These are phyloP conservation scores for Skeletonema costatum DNA, from an alignment of 108 stramenopile species.

Conservation along the genomic window DNA sequence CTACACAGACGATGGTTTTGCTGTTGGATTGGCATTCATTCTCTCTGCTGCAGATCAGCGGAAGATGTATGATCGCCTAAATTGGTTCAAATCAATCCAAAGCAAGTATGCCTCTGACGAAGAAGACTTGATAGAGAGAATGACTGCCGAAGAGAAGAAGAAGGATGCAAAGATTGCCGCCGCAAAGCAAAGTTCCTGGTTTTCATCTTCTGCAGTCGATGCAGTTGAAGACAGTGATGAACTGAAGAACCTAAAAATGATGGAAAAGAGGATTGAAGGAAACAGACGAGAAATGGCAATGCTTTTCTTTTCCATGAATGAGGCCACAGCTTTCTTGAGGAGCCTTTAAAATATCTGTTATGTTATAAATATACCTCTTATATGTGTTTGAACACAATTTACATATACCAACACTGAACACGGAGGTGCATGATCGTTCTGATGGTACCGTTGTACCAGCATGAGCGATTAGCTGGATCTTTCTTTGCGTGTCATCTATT, in stretches of 20 bases:
- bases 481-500: too few relatives aligned
- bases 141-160: conserved; percentile 37
- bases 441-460: too few relatives aligned
- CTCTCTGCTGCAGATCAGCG: conserved; percentile 53
- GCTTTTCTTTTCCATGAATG: conserved; percentile 55
- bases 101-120: conserved; percentile 53
- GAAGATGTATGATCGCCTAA: conserved; percentile 47
- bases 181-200: conserved; percentile 38
- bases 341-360: not conserved
- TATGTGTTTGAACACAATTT: not conserved
- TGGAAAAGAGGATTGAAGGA: conserved; percentile 52
- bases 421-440: too few relatives aligned
- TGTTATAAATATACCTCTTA: not conserved
- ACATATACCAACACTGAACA: conserved; percentile 16
- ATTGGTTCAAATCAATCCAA: conserved; percentile 64
- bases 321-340: conserved; percentile 51
- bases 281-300: conserved; percentile 58
- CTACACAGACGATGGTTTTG: conserved; percentile 80
- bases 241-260: conserved; percentile 40
- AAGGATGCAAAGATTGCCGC: conserved; percentile 48
- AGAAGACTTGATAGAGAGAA: conserved; percentile 41
- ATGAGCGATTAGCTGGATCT: too few relatives aligned
- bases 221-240: conserved; percentile 44
- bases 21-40: conserved; percentile 64
- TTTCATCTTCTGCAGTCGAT: conserved; percentile 34